Base-by-base conservation (phyloP, 768 basidiomycete genomes). In the Strobilomyces confusus region DNA sequence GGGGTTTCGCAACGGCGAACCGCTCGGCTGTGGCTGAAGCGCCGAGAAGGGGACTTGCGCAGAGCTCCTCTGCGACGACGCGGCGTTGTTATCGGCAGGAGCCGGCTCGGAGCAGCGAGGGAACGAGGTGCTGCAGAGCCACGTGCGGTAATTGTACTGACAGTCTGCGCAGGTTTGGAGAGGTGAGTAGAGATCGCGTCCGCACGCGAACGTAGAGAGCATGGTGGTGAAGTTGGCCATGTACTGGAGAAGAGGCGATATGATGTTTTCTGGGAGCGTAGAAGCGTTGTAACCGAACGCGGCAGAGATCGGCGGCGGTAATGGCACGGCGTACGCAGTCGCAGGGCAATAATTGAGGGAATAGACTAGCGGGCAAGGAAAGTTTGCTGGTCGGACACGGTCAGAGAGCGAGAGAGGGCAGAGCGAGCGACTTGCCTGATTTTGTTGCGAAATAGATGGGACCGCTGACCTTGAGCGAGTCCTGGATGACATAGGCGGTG, bases 361-460 rank as follows among this genome's bases (percentile, higher is more conserved):
- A 56, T 84, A 78, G 1, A 87, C 81, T 14, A 92, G 74, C 2
- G 82, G 80, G 63, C 89, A 94, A 5, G 77, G 63, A 64, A 91
- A 90, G 1, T 78, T 73, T 4, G 80, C 89, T 53, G n/a, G 22
- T 44, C 22, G 25, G 26, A 3, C 1, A 20, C 38, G 12, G 15
- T 42, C 9, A 58, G 46, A 51, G 13, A 29, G 9, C 20, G 13
- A 33, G 37, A 15, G 17, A 36, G 15, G 19, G 2, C 2, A 25
- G 15, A 30, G 38, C 30, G 20, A 33, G 14, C 4, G 25, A 69
- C 80, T 50, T 63, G 84, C 86, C 75, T 17, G 86, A 85, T 72
- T 94, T 93, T 3, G 91, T 93, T 9, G 73, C 65, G 54, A 92
- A 86, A 59, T 79, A 86, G 2, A 87, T 78, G 0, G 89, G 89